Evolutionary conservation across 2,329 filamentous ascomycete genomes (phyloP), one percentile per base, ranked within the genome.

Genomic region (Aspergillus fructus): DNA sequence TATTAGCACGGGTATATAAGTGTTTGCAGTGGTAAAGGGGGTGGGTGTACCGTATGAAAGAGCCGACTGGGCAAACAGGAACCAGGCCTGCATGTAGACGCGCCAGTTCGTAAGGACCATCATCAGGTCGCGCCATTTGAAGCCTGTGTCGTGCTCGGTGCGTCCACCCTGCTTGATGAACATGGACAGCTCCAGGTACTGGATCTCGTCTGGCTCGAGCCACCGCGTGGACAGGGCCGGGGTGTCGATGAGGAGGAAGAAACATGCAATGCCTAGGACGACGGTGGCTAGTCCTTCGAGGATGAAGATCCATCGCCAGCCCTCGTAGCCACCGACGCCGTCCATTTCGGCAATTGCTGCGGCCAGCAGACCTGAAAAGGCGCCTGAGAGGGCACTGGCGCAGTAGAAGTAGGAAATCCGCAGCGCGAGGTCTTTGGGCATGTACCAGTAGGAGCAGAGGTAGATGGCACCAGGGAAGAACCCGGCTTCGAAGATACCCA

Each of bases 311-410:
- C 50, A 53, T 21, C 50, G 30, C 58, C 58, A 60, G 0, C 58
- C 58, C 42, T 55, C 58, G 23, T 60, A 55, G 6, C 58, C 58
- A 3, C 55, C 55, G 3, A 55, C 19, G 13, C 58, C 55, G 19
- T 58, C 51, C 58, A 60, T 12, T 64, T 66, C 3, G 67, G 72
- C 4, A 69, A 68, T 34, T 46, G 70, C 24, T 67, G 70, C 1
- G 72, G 77, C 42, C 66, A 74, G 58, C 79, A 78, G 33, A 69
- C 72, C 15, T 78, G 12, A 74, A 63, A 11, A 80, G 58, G 11
- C 79, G 5, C 58, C 58, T 5, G 55, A 55, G 9, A 60, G 66
- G 8, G 66, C 65, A 48, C 67, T 68, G 2, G 64, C 61, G 12
- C 65, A 64, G 49, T 66, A 67, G 34, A 67, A 66, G 42, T 57